Conservation (phyloP, 768 basidiomycete genomes). For the Lactifluus rugatus region DNA sequence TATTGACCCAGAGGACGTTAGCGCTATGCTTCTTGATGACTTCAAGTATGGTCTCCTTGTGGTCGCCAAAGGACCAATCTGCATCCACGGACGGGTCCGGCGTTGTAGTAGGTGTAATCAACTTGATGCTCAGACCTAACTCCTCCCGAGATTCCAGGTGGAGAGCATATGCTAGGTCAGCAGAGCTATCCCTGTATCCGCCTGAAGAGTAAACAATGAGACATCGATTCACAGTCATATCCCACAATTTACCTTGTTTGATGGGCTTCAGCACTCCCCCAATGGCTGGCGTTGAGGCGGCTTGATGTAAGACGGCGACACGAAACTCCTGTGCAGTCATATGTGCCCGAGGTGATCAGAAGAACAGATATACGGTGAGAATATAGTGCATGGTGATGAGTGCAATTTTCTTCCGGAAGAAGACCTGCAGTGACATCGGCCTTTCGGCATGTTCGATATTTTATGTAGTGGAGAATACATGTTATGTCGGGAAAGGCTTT, state of each 20-base stretch:
- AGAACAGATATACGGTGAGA: too few species aligned
- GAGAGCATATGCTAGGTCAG: background rate
- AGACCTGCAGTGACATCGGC: too few species aligned
- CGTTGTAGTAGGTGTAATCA: background rate
- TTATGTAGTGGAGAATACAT: too few species aligned
- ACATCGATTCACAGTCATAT: background rate
- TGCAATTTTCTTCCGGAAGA: too few species aligned
- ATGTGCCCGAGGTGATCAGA: background rate
- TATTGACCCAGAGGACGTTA: background rate
- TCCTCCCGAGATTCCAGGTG: background rate
- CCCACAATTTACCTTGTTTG: background rate
- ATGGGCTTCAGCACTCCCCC: background rate
- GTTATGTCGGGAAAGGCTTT: too few species aligned
- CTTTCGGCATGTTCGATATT: too few species aligned
- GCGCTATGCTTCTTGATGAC: background rate
- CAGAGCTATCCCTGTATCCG: slow-evolving; percentile 1
- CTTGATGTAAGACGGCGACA: background rate
- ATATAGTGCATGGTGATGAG: too few species aligned
- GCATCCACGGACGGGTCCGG: background rate
- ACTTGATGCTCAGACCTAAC: background rate
- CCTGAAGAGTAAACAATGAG: background rate
- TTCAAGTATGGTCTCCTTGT: slow-evolving; percentile 4
- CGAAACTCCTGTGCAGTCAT: background rate
- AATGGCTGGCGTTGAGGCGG: background rate
- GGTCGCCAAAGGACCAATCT: slow-evolving; percentile 1